Base-by-base conservation (phyloP, 179 eudicot species). In the Nepenthes alata region DNA sequence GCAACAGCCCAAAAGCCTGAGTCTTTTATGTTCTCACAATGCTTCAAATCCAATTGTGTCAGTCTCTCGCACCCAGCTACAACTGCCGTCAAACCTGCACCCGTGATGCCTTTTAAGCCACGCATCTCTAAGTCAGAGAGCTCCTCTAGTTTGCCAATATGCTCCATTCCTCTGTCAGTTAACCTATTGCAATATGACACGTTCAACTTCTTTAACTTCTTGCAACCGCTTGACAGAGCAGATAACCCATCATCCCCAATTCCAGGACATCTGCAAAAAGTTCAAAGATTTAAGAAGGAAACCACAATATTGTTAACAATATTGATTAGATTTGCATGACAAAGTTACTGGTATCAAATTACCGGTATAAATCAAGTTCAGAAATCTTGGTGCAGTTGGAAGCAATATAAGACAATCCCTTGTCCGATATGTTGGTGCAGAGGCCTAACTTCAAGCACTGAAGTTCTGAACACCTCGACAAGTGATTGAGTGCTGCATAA, bases 361-460 rank as follows among this genome's bases (percentile, higher is more conserved):
- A 89, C 96, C 94, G 80, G 78, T 89, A 89, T 34, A 89, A 72
- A 72, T 89, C 96, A 37, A 89, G 83, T 73, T 89, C 96, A 61
- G 47, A 57, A 48, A 89, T 70, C 65, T 77, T 72, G 55, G 51
- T 47, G 72, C 90, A 84, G 60, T 80, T 80, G 13, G 84, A 80
- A 69, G 85, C 86, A 65, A 89, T 66, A 71, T 72, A 71, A 56
- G 66, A 71, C 74, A 89, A 60, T 56, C 96, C 96, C 67, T 69
- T 81, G 72, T 76, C 82, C 8, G 96, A 78, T 74, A 89, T 74
- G 66, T 75, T 75, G 41, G 75, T 68, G 55, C 96, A 89, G 37
- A 84, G 78, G 35, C 96, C 96, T 74, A 89, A 54, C 63, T 83
- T 89, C 72, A 89, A 68, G 73, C 72, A 53, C 52, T 59, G 35